Base-by-base conservation (phyloP, 352 stramenopile species). In the Phytophthora cryptogea region DNA sequence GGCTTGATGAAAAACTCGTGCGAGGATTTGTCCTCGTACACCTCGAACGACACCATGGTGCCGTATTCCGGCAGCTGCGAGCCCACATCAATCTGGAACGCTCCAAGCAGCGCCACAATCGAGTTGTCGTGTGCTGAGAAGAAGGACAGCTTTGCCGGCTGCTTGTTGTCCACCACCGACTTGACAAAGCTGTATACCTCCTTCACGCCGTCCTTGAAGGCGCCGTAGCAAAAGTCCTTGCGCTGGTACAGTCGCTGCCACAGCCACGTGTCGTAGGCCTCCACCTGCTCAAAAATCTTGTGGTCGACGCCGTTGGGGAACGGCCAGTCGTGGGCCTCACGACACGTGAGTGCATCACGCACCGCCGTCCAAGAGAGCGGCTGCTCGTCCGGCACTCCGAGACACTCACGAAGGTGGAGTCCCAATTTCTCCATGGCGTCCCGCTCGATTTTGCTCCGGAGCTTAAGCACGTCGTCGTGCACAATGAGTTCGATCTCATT, bases 61-160 rank as follows among this genome's bases (percentile, higher is more conserved):
- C 86, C 86, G 47, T 93, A 93, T 48, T 84, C 68, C 0, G 86
- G 86, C 36, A 90, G 46, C 4, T 78, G 64, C 5, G 54, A 60
- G 5, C 76, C 76, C 37, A 90, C 77, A 5, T 92, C 64, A 16
- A 94, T 70, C 57, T 89, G 74, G 27, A 94, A 54, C 40, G 83
- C 81, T 23, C 76, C 77, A 59, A 91, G 50, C 54, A 92, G 74
- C 20, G 81, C 83, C 11, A 94, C 80, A 66, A 94, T 88, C 37
- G 86, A 90, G 62, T 92, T 92, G 68, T 94, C 83, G 50, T 94
- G 86, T 1, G 83, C 83, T 16, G 86, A 94, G 67, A 92, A 92
- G 66, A 94, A 89, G 27, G 83, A 74, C n/a, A 94, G 54, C 43
- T 85, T 86, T 28, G 72, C 66, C 32, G 49, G 42, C 32, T 75